phyloP scores from a whole-genome alignment of 164 flowering plant genomes.

The Pachysandra terminalis region DNA sequence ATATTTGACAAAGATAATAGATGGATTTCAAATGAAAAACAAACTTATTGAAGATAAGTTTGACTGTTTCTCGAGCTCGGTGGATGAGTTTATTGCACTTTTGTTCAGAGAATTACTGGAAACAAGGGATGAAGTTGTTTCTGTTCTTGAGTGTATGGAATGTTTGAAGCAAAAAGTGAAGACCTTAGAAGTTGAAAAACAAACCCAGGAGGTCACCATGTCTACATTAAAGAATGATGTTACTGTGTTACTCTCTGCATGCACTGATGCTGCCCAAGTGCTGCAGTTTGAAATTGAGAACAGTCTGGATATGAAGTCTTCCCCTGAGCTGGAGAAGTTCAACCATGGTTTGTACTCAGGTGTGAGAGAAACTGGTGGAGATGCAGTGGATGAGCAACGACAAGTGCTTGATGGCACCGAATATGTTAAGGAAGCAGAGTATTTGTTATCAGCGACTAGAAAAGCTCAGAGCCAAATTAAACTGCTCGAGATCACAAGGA shows the following conservation, averaged over 20 bases:
- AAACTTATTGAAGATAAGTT: constrained; percentile 40
- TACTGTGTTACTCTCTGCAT: constrained; percentile 45
- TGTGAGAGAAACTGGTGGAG: constrained; percentile 21
- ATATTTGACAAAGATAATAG: constrained; percentile 35
- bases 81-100: constrained; percentile 44
- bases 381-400: constrained; percentile 15
- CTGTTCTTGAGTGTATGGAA: constrained; percentile 24
- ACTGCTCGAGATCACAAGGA: constrained; percentile 36
- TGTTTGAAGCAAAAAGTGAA: constrained; percentile 42
- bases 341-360: constrained; percentile 14
- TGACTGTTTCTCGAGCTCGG: constrained; percentile 40
- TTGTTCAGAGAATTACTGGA: constrained; percentile 39
- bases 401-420: constrained; percentile 17
- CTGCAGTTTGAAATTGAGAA: constrained; percentile 39
- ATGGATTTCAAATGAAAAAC: constrained; percentile 44
- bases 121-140: constrained; percentile 34
- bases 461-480: constrained; percentile 31
- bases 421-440: constrained; percentile 31
- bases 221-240: constrained; percentile 42
- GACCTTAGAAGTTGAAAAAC: constrained; percentile 36
- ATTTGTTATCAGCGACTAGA: constrained; percentile 37
- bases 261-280: constrained; percentile 45
- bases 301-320: constrained; percentile 21
- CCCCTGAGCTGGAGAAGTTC: constrained; percentile 26
- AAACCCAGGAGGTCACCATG: constrained; percentile 38